A percentile compares a stretch with the other conserved stretches of the same genome.
Evolutionary conservation across 2,329 filamentous ascomycete genomes (phyloP).

Genomic region (Xylariaceae sp.): DNA sequence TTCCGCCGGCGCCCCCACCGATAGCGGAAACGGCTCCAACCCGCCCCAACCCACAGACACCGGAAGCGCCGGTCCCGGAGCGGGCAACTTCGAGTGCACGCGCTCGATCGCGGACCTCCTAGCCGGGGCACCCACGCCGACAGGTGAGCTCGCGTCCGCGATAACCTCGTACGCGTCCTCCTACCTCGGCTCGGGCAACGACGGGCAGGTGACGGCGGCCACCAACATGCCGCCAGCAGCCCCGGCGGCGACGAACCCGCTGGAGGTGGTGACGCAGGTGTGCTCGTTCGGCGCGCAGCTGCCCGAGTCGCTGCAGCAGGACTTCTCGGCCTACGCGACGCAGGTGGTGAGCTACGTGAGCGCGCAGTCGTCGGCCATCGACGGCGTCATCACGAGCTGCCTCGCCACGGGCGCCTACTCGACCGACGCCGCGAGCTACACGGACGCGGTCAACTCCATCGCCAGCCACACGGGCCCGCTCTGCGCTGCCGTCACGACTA

Average conservation of each 20-base stretch:
- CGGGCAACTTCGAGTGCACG: conserved; percentile 2
- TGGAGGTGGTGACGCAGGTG: conserved; percentile 9
- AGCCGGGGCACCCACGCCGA: conserved; percentile 7
- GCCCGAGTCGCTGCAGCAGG: conserved; percentile 14
- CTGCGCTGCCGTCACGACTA: background rate
- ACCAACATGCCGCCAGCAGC: no score
- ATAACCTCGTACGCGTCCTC: conserved; percentile 17
- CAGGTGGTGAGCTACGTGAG: conserved; percentile 10
- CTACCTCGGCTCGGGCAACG: no score
- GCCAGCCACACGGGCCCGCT: conserved; percentile 7
- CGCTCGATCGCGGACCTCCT: conserved; percentile 4
- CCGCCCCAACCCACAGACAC: no score
- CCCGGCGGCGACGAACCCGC: conserved; percentile 3
- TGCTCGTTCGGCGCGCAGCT: conserved; percentile 16
- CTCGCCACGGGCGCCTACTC: conserved; percentile 3
- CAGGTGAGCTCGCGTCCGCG: conserved; percentile 8
- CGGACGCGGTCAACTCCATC: conserved; percentile 10
- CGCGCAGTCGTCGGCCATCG: conserved; percentile 12
- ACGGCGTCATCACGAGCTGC: conserved; percentile 14
- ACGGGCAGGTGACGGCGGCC: no score
- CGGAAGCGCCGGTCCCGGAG: background rate
- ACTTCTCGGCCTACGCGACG: conserved; percentile 16
- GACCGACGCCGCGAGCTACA: conserved; percentile 5
- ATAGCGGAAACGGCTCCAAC: no score
- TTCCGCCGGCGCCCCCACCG: no score